phyloP scores from a whole-genome alignment of 1,284 basidiomycete species.

The Abortiporus biennis region DNA sequence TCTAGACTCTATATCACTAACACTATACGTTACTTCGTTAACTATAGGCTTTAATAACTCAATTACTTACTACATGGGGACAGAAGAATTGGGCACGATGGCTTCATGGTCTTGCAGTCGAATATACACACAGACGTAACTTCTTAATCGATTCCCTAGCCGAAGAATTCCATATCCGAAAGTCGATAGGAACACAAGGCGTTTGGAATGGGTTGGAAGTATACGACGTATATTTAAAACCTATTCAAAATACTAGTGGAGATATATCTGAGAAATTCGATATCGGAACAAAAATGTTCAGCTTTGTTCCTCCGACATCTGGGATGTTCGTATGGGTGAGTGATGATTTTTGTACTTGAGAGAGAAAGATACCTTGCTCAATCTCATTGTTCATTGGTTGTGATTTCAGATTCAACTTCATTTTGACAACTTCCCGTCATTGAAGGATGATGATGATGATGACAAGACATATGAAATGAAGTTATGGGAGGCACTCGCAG shows the following conservation, averaged over 20 bases:
- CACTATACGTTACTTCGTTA: constrained; percentile 2
- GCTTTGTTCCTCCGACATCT: constrained; percentile 64
- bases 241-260: constrained; percentile 16
- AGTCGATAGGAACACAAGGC: constrained; percentile 23
- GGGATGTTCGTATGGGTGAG: constrained; percentile 69
- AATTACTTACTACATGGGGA: constrained; percentile 63
- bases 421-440: constrained; percentile 53
- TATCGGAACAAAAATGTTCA: constrained; percentile 39
- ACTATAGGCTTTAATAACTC: constrained; percentile 49
- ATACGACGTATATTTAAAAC: constrained; percentile 37
- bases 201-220: constrained; percentile 35
- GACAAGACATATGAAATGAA: constrained; percentile 47
- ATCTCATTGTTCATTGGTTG: background rate
- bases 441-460: constrained; percentile 32
- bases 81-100: constrained; percentile 71
- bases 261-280: constrained; percentile 38
- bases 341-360: constrained; percentile 4
- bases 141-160: constrained; percentile 51
- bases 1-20: background rate
- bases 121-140: constrained; percentile 56
- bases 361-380: background rate
- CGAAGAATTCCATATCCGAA: constrained; percentile 44
- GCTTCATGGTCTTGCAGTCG: constrained; percentile 56
- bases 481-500: constrained; percentile 51
- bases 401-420: constrained; percentile 53